These are phyloP conservation scores for Ceratobasidium sp. DNA, from an alignment of 1,284 basidiomycete species.

Conservation along the genomic window DNA sequence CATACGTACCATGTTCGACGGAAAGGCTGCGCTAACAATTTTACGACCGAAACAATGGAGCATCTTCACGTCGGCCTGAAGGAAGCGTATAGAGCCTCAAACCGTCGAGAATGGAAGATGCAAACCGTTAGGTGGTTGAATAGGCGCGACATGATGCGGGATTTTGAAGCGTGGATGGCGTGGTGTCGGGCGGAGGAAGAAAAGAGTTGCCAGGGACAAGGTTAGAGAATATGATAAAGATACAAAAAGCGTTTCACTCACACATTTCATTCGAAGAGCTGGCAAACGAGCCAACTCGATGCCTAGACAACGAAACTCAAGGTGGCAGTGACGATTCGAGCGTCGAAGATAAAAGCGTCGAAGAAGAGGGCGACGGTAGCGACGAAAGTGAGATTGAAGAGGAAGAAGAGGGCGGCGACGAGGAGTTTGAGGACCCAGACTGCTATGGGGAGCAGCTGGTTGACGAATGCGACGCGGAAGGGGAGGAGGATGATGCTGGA, in stretches of 20 bases:
- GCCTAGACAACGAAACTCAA: not conserved
- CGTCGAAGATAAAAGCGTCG: not conserved
- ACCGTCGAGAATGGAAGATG: constrained; percentile 2
- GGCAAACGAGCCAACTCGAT: not conserved
- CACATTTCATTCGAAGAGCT: not conserved
- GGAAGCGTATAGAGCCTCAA: not conserved
- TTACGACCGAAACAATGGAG: constrained; percentile 40
- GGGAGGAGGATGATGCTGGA: too few species aligned
- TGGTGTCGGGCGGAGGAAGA: constrained; percentile 12
- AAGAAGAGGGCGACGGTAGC: too few species aligned
- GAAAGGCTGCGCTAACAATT: constrained; percentile 25
- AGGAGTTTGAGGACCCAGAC: too few species aligned
- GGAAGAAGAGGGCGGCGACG: too few species aligned
- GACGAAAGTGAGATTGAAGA: too few species aligned
- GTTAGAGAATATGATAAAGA: not conserved
- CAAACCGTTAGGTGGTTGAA: constrained; percentile 29
- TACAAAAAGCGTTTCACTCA: not conserved
- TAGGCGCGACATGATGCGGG: constrained; percentile 7
- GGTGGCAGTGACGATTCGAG: not conserved
- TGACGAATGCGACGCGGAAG: too few species aligned
- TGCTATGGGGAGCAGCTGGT: too few species aligned
- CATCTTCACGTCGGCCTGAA: constrained; percentile 36
- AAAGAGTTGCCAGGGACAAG: not conserved
- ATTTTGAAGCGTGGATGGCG: constrained; percentile 9
- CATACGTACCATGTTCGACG: not conserved